Percentiles rank a stretch among this genome's conserved stretches.
These are phyloP conservation scores for Stachybotrys echinatus DNA, from an alignment of 2,329 filamentous ascomycete species.

Conservation along the genomic window DNA sequence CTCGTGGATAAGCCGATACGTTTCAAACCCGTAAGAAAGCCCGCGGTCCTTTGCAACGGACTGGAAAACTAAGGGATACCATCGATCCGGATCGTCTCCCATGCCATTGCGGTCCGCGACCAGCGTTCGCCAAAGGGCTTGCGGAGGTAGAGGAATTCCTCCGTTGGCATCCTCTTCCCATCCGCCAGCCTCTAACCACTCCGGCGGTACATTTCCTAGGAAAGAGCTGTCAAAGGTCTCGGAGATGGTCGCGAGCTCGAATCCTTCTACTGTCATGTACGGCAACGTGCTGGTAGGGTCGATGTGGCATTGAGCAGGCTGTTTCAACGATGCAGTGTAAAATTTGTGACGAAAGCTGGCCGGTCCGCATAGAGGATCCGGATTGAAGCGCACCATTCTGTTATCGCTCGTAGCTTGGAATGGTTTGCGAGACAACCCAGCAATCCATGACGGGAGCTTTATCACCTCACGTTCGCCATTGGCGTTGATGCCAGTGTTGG, in stretches of 20 bases:
- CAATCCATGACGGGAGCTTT: background rate
- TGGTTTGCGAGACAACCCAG: background rate
- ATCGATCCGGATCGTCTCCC: background rate
- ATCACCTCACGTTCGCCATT: background rate
- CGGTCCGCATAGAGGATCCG: background rate
- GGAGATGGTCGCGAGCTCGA: background rate
- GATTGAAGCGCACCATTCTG: background rate
- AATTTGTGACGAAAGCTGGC: background rate
- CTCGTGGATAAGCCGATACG: background rate
- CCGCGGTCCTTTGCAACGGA: background rate
- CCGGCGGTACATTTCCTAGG: background rate
- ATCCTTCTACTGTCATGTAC: background rate
- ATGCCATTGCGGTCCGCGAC: background rate
- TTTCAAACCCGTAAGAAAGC: background rate
- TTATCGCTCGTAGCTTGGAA: background rate
- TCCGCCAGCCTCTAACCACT: background rate
- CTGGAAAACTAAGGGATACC: background rate
- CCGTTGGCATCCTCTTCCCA: background rate
- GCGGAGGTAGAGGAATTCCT: background rate
- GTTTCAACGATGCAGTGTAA: background rate
- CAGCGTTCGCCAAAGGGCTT: background rate
- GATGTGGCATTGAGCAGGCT: background rate
- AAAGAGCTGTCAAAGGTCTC: background rate
- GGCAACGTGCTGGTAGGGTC: background rate
- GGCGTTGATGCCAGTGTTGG: background rate